A percentile compares a stretch with the other conserved stretches of the same genome.
These are phyloP conservation scores for Favolaschia claudopus DNA, from an alignment of 768 basidiomycete genomes.

Conservation along the genomic window DNA sequence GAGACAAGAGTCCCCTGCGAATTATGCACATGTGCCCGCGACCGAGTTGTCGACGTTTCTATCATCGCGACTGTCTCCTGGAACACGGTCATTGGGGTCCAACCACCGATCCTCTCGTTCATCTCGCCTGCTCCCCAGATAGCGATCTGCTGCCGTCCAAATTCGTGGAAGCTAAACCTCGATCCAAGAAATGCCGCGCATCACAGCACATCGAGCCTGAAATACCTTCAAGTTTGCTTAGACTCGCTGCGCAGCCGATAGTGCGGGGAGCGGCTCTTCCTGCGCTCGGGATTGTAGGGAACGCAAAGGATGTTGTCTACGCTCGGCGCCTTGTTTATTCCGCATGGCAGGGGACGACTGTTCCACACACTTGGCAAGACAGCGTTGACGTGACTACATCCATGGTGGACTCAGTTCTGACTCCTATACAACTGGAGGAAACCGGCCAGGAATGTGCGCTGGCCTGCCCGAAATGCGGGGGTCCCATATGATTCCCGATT, in stretches of 20 bases:
- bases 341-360: neutral
- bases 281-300: slow-evolving; percentile 10
- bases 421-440: neutral
- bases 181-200: no score
- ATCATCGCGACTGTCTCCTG: slow-evolving; percentile 14
- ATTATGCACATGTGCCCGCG: slow-evolving; percentile 23
- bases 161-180: neutral
- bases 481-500: slow-evolving; percentile 5
- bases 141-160: neutral
- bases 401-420: neutral
- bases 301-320: neutral
- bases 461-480: slow-evolving; percentile 14
- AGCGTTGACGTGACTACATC: neutral
- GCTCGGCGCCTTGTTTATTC: slow-evolving; percentile 1
- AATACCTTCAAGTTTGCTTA: neutral
- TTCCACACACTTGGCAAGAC: neutral
- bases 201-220: no score
- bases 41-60: slow-evolving; percentile 10
- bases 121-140: slow-evolving; percentile 3
- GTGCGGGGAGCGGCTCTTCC: slow-evolving; percentile 19
- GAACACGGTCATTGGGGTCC: slow-evolving; percentile 2
- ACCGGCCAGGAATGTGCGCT: slow-evolving; percentile 5
- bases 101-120: neutral
- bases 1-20: neutral
- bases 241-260: slow-evolving; percentile 19